Base-by-base conservation (phyloP, 441 rosid species). In the Gossypium schwendimanii region DNA sequence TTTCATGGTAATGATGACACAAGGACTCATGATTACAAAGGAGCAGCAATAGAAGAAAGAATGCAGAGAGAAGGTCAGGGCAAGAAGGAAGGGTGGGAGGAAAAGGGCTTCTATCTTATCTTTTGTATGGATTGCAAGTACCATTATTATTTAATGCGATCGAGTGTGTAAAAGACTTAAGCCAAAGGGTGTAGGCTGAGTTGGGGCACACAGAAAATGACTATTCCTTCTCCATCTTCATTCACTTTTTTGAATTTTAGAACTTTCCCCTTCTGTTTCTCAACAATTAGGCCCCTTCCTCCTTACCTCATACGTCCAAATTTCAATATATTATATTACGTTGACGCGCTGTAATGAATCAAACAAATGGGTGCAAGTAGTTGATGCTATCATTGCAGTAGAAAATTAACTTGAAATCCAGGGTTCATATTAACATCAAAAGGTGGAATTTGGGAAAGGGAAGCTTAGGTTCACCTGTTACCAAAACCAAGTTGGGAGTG, bases 1-100 rank as follows among this genome's bases (percentile, higher is more conserved):
- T 88, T 82, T 74, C 80, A 76, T 77, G 65, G 91, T 73, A 85
- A 88, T 88, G 90, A 89, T 89, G 87, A 78, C 89, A 71, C 58
- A 72, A 74, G 84, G 84, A 82, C 76, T 83, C 95, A 87, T 88
- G 76, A 88, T 89, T 88, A 83, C 93, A 61, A 75, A 73, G 75
- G 86, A 80, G 79, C 83, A 86, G 81, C 64, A 76, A 83, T 58
- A 2, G 79, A 80, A 6, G 81, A 77, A 76, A 72, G 77, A 77
- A 67, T 62, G 67, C 78, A 66, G 79, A 69, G 73, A 70, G 79
- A 73, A 39, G 77, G 57, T 8, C 10, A 18, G 21, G 6, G 58
- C 23, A 53, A 53, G 58, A 6, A 52, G 20, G 1, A 17, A 53
- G 33, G 33, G 33, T 31, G 67, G 53, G 71, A 76, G 62, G 55